phyloP scores from a whole-genome alignment of 345 rosid species.

The Aquilaria sinensis region DNA sequence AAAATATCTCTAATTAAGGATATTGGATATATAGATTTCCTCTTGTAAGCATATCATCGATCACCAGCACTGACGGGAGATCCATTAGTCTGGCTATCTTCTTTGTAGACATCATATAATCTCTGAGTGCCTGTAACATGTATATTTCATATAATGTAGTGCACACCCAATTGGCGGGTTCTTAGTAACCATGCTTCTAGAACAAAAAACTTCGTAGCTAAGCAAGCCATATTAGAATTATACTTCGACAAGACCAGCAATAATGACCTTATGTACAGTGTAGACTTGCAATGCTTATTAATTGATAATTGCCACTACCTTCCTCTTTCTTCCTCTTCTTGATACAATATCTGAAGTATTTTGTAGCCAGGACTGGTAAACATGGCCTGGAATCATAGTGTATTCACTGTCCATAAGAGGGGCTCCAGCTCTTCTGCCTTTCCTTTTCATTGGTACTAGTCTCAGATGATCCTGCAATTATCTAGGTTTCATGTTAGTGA shows the following conservation, averaged over 20 bases:
- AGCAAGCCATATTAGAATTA: not conserved
- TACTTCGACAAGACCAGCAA: not conserved
- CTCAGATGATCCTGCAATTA: slow-evolving; percentile 41
- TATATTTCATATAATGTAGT: not conserved
- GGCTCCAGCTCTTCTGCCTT: slow-evolving; percentile 36
- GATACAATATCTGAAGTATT: slow-evolving; percentile 50
- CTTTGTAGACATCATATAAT: slow-evolving; percentile 21
- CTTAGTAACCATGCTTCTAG: not conserved
- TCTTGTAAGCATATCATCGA: slow-evolving; percentile 28
- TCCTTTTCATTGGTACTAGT: slow-evolving; percentile 36
- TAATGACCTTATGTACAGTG: not conserved
- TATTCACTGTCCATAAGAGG: slow-evolving; percentile 59
- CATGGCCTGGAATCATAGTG: slow-evolving; percentile 52
- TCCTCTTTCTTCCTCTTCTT: slow-evolving; percentile 49
- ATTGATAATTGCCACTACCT: slow-evolving; percentile 25
- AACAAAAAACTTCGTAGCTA: not conserved
- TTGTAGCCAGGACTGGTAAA: slow-evolving; percentile 76
- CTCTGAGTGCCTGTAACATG: slow-evolving; percentile 31
- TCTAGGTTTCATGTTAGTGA: slow-evolving; percentile 14
- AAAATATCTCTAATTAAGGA: too few species aligned
- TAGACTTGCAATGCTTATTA: not conserved
- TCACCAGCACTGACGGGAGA: slow-evolving; percentile 56
- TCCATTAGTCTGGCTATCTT: slow-evolving; percentile 55
- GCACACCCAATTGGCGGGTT: not conserved
- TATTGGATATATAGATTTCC: slow-evolving; percentile 22